phyloP scores from a whole-genome alignment of 768 basidiomycete species.

The Suillus subaureus region DNA sequence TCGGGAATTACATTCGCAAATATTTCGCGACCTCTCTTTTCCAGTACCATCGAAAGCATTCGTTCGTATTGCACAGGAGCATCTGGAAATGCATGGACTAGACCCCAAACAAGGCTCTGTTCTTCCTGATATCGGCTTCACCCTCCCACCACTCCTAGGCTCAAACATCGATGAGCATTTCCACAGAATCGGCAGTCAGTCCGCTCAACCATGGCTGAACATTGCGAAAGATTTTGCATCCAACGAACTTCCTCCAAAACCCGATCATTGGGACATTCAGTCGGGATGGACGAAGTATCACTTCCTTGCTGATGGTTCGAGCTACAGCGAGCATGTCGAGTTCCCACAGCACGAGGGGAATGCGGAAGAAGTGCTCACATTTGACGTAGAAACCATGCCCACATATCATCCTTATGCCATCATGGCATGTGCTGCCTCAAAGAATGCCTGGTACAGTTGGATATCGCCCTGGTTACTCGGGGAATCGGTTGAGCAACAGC shows the following conservation, averaged over 20 bases:
- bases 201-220: conserved; percentile 77
- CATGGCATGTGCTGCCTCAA: conserved; percentile 86
- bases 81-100: conserved; percentile 81
- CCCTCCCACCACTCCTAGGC: conserved; percentile 85
- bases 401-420: conserved; percentile 79
- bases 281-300: conserved; percentile 93
- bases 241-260: conserved; percentile 60
- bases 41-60: conserved; percentile 61
- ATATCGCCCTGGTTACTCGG: conserved; percentile 91
- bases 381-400: conserved; percentile 95
- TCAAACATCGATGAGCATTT: conserved; percentile 87
- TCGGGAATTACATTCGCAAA: conserved; percentile 74
- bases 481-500: conserved; percentile 53
- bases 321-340: conserved; percentile 72
- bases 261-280: conserved; percentile 52
- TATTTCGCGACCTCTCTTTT: conserved; percentile 73
- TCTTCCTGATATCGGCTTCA: conserved; percentile 80
- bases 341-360: conserved; percentile 65
- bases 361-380: conserved; percentile 74
- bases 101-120: conserved; percentile 79
- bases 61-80: conserved; percentile 76
- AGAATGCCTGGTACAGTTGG: conserved; percentile 93
- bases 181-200: conserved; percentile 67
- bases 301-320: conserved; percentile 70
- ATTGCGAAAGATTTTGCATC: conserved; percentile 63